Base-by-base conservation (phyloP, 1,284 basidiomycete genomes). In the Papiliotrema fonsecae region DNA sequence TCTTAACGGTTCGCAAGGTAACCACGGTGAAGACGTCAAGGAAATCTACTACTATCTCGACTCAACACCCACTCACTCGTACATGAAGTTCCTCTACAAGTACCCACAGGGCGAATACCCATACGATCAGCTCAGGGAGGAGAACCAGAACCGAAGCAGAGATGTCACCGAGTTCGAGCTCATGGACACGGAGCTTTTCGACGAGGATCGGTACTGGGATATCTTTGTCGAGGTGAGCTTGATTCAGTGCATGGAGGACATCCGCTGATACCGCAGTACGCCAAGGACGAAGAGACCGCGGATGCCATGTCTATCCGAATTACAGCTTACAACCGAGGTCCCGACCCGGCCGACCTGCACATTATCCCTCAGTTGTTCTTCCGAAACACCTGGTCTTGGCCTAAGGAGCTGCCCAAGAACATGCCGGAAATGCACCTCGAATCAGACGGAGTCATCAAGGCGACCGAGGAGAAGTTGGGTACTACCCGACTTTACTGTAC, bases 41-140 rank as follows among this genome's bases (percentile, higher is more conserved):
- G 94, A 98, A 69, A 77, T 97, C 26, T 97, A 97, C 75, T 98
- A 93, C 72, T 97, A 98, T 74, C 82, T 98, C 58, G 94, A 97
- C 75, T 96, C 89, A 45, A 96, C 94, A 0, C 94, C 94, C 19
- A 97, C 93, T 1, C 94, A 98, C 71, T 94, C 90, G 27, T 98
- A 97, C 81, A 97, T 97, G 94, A 98, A 97, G 75, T 94, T 87
- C 75, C 77, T 97, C 52, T 97, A 97, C 83, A 97, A 97, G 74
- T 97, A 97, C 65, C 93, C 94, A 14, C 94, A 98, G 73, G 78
- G 82, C 57, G 78, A 80, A 39, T 98, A 82, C 75, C 94, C 94
- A 0, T 98, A 98, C 75, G 90, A 97, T 68, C 81, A 96, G 59
- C 82, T 98, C 46, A 86, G 93, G 14, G 77, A 79, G 45, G 92